phyloP scores from a whole-genome alignment of 2,329 filamentous ascomycete genomes.

The Pseudocercospora pini-densiflorae region DNA sequence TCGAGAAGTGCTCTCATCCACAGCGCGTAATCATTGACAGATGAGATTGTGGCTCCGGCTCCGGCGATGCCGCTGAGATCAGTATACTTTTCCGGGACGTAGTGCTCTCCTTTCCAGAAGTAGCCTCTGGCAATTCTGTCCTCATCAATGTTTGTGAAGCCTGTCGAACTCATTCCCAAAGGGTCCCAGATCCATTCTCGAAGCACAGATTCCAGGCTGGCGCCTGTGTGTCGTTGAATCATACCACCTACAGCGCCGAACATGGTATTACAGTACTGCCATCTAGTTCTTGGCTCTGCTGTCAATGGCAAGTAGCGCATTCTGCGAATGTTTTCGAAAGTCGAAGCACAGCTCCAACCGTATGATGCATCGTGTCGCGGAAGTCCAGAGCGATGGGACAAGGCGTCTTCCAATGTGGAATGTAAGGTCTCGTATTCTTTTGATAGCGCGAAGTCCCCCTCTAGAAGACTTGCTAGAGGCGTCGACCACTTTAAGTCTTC shows the following conservation, averaged over 20 bases:
- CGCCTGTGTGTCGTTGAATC: slow-evolving; percentile 49
- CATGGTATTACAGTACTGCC: slow-evolving; percentile 59
- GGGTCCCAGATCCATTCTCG: slow-evolving; percentile 51
- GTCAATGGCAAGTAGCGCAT: slow-evolving; percentile 53
- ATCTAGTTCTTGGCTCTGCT: slow-evolving; percentile 51
- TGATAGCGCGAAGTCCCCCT: slow-evolving; percentile 37
- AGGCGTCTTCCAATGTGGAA: slow-evolving; percentile 40
- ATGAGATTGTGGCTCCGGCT: slow-evolving; percentile 27
- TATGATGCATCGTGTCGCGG: slow-evolving; percentile 31
- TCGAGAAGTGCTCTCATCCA: slow-evolving; percentile 22
- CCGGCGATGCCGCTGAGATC: slow-evolving; percentile 21
- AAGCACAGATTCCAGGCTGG: slow-evolving; percentile 48
- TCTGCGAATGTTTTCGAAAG: slow-evolving; percentile 42
- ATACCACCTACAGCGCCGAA: slow-evolving; percentile 52
- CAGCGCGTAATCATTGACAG: slow-evolving; percentile 21
- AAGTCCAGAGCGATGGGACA: slow-evolving; percentile 41
- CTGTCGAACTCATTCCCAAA: slow-evolving; percentile 54
- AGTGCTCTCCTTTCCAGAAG: slow-evolving; percentile 18
- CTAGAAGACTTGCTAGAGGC: slow-evolving; percentile 39
- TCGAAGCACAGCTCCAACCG: slow-evolving; percentile 13
- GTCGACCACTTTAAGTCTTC: slow-evolving; percentile 37
- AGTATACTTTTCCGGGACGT: slow-evolving; percentile 18
- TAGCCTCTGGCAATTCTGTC: slow-evolving; percentile 41
- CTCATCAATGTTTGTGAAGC: slow-evolving; percentile 30
- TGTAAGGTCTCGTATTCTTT: slow-evolving; percentile 34